A percentile compares a stretch with the other conserved stretches of the same genome.
phyloP scores from a whole-genome alignment of 148 eudicot species.

The Suaeda aralocaspica region DNA sequence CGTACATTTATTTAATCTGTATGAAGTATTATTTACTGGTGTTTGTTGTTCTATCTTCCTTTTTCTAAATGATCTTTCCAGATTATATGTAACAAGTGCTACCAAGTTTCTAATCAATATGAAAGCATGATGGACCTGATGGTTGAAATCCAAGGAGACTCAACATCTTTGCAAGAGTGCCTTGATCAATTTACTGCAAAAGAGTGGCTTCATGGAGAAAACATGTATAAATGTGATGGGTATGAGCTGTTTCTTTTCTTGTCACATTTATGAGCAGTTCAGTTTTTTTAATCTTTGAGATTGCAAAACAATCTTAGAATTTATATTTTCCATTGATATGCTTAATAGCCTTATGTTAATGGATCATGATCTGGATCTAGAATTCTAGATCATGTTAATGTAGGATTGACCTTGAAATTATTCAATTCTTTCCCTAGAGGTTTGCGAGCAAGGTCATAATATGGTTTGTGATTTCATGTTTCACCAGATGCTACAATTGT shows the following conservation, averaged over 20 bases:
- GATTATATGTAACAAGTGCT: constrained; percentile 77
- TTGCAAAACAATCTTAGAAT: not conserved
- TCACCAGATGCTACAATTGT: too few relatives aligned
- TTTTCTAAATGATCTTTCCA: constrained; percentile 22
- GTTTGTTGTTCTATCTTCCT: constrained; percentile 11
- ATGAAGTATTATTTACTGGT: not conserved
- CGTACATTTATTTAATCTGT: not conserved
- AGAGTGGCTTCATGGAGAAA: constrained; percentile 89
- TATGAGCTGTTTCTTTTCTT: constrained; percentile 30
- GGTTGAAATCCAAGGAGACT: constrained; percentile 91
- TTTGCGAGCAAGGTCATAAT: too few relatives aligned
- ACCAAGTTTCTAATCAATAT: constrained; percentile 71
- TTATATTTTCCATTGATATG: not conserved
- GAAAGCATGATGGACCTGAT: constrained; percentile 95
- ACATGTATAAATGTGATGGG: constrained; percentile 95
- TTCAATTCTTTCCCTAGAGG: too few relatives aligned
- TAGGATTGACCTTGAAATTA: too few relatives aligned
- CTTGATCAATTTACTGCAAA: constrained; percentile 76
- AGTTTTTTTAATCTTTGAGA: not conserved
- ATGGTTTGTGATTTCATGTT: too few relatives aligned
- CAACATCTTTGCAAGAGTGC: constrained; percentile 79
- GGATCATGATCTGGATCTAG: too few relatives aligned
- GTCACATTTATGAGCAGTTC: not conserved
- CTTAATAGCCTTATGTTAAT: not conserved
- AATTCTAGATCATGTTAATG: not conserved